Evolutionary conservation across 441 rosid genomes (phyloP), one percentile per base, ranked within the genome.

Genomic region (Pelargonium cotyledonis): DNA sequence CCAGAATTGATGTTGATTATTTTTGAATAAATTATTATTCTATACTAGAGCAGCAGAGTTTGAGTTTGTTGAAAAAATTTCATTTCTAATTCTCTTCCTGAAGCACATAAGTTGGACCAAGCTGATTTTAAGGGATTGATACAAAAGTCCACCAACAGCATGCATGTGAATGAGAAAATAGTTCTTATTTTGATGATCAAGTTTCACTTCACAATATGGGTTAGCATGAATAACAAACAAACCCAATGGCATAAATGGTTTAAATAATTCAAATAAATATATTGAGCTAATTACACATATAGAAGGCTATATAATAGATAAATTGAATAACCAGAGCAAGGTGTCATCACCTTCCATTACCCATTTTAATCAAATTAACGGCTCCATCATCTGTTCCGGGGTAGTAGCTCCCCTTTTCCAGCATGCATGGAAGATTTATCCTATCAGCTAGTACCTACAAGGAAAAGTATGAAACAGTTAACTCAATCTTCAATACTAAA

Each of bases 361-460:
- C 85, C 61, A 88, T 77, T 76, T 82, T 85, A 71, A 95, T 85
- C 80, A 95, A 80, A 79, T 91, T 90, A 80, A 95, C 91, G 69
- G 96, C 97, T 65, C 97, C 99, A 76, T 91, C 97, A 80, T 95
- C 99, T 7, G 99, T 91, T 75, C 99, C 99, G 67, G 99, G 90
- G 70, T 90, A 95, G 82, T 84, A 92, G 86, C 96, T 92, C 57
- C 97, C 97, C 76, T 95, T 95, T 64, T 91, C 96, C 85, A 95
- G 83, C 92, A 85, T 85, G 75, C 99, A 90, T 9, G 99, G 97
- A 71, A 91, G 89, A 78, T 82, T 87, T 63, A 91, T 82, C 77
- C 72, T 90, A 81, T 95, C 99, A 70, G 97, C 97, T 67, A 95
- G 85, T 64, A 91, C 97, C 99, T 95, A 77, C 53, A 71, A 76